phyloP scores from a whole-genome alignment of 176 grass and related monocot genomes.

The Poa pratensis region DNA sequence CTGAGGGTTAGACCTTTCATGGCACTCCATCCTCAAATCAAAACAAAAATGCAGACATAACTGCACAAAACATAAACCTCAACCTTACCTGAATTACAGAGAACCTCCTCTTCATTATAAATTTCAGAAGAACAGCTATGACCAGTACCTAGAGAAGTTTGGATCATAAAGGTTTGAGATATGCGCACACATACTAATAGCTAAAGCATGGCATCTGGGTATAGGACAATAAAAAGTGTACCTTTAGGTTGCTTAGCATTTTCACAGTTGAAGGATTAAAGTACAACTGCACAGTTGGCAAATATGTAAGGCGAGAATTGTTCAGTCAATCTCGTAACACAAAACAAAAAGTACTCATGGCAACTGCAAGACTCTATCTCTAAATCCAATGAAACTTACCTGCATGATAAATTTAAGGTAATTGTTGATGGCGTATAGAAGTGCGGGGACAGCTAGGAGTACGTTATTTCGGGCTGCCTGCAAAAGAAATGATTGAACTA shows the following conservation, averaged over 20 bases:
- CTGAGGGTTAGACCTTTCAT: not conserved
- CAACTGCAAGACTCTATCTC: not conserved
- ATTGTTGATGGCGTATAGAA: slow-evolving; percentile 98
- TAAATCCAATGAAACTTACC: slow-evolving; percentile 54
- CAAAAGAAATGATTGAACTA: slow-evolving; percentile 38
- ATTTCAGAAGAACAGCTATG: slow-evolving; percentile 92
- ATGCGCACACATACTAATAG: slow-evolving; percentile 6
- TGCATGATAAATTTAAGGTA: slow-evolving; percentile 99
- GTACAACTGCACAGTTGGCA: slow-evolving; percentile 76
- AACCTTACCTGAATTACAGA: slow-evolving; percentile 88
- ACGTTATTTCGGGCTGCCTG: slow-evolving; percentile 96
- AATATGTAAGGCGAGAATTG: slow-evolving; percentile 38
- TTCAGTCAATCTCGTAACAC: slow-evolving; percentile 4
- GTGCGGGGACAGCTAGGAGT: slow-evolving; percentile 91
- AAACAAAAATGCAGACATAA: slow-evolving; percentile 24
- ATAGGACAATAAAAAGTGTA: slow-evolving; percentile 39
- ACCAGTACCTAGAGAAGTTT: slow-evolving; percentile 81
- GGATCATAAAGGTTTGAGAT: slow-evolving; percentile 30
- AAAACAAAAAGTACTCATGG: slow-evolving; percentile 34
- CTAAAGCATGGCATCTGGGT: slow-evolving; percentile 31
- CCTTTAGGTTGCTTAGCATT: slow-evolving; percentile 99
- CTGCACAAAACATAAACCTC: slow-evolving; percentile 6
- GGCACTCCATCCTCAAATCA: slow-evolving; percentile 25
- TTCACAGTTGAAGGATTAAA: slow-evolving; percentile 98
- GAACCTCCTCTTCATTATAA: slow-evolving; percentile 90